A percentile compares a stretch with the other conserved stretches of the same genome.
phyloP scores from a whole-genome alignment of 2,329 filamentous ascomycete species.

The Leptographium radiaticola region DNA sequence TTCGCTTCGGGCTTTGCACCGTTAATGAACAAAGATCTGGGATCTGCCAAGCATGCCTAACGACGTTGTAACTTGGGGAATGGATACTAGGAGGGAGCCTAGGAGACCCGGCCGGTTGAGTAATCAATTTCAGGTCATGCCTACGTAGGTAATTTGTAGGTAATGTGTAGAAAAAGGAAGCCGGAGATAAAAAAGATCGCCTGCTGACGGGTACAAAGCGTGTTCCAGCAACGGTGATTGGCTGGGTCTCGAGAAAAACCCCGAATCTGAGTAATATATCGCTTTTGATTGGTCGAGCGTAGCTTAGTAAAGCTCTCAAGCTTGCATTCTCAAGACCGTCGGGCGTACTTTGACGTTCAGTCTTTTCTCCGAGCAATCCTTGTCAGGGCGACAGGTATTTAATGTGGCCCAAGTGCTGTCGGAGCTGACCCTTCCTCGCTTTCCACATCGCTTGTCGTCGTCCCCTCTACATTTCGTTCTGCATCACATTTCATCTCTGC shows the following conservation, averaged over 20 bases:
- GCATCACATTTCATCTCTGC: not conserved
- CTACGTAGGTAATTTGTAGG: too few species aligned
- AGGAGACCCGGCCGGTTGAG: too few species aligned
- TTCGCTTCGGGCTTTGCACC: too few species aligned
- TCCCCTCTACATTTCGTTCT: not conserved
- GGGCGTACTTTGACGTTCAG: too few species aligned
- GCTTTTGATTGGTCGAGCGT: not conserved
- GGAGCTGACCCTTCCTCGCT: not conserved
- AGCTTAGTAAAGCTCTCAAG: not conserved
- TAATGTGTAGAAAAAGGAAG: not conserved
- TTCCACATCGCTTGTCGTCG: too few species aligned
- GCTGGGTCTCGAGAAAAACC: not conserved
- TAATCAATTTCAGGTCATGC: too few species aligned
- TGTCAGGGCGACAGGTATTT: not conserved
- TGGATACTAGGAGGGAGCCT: too few species aligned
- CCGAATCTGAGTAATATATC: not conserved
- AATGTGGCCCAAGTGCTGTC: not conserved
- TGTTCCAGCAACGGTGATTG: not conserved
- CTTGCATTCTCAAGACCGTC: too few species aligned
- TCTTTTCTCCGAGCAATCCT: not conserved
- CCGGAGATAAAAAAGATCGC: not conserved
- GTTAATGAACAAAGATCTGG: too few species aligned
- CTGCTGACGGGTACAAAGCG: not conserved
- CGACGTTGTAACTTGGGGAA: too few species aligned
- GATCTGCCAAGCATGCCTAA: too few species aligned